These are phyloP conservation scores for Chalara sp. DNA, from an alignment of 2,329 filamentous ascomycete genomes.

Conservation along the genomic window DNA sequence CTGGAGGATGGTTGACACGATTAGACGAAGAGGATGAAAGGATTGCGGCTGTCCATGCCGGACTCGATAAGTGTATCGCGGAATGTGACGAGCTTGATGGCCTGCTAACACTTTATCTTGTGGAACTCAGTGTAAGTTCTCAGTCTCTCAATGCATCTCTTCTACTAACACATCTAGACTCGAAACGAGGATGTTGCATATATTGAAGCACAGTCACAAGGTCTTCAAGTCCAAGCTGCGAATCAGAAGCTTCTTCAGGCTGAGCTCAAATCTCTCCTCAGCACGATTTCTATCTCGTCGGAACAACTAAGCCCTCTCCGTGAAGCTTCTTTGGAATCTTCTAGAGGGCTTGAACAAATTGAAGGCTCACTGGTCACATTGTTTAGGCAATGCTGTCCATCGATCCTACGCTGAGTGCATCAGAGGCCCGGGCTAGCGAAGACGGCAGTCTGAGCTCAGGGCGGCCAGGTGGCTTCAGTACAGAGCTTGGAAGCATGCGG, in stretches of 20 bases:
- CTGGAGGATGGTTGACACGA: constrained; percentile 84
- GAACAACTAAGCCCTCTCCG: constrained; percentile 69
- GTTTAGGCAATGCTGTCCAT: constrained; percentile 94
- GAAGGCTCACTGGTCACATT: constrained; percentile 72
- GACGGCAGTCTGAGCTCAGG: constrained; percentile 24
- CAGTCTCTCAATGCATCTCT: constrained; percentile 5
- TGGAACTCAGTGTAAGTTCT: constrained; percentile 75
- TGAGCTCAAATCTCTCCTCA: constrained; percentile 81
- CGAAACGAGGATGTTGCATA: constrained; percentile 93
- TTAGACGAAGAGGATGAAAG: constrained; percentile 83
- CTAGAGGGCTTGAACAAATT: constrained; percentile 66
- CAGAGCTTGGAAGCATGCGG: constrained; percentile 70
- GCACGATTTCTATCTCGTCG: constrained; percentile 81
- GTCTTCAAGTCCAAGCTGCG: constrained; percentile 91
- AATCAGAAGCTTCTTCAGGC: constrained; percentile 89
- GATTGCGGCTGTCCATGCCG: constrained; percentile 75
- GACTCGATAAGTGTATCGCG: constrained; percentile 83
- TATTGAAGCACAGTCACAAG: constrained; percentile 95
- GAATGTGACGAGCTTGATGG: constrained; percentile 97
- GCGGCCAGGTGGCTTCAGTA: constrained; percentile 40
- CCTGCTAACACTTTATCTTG: constrained; percentile 85
- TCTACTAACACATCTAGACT: constrained; percentile 48
- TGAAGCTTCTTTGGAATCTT: constrained; percentile 64
- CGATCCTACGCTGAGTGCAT: constrained; percentile 65
- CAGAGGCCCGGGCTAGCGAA: constrained; percentile 32